Evolutionary conservation across 164 flowering plant species (phyloP), one percentile per base, ranked within the genome.

Genomic region (Malania oleifera): DNA sequence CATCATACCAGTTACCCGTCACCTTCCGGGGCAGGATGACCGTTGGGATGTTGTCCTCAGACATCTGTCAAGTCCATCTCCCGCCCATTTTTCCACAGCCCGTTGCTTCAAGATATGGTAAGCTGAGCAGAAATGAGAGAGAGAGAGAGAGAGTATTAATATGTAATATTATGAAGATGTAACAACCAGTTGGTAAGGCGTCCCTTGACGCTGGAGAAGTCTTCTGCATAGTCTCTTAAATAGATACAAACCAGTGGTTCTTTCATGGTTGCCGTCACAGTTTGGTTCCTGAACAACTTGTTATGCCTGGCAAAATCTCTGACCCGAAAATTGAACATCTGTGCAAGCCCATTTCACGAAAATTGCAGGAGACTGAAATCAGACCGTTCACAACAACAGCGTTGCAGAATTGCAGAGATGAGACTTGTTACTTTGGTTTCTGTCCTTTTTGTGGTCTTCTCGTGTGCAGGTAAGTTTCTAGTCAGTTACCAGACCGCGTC

Each of bases 61-160:
- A n/a, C n/a, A n/a, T n/a, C n/a, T n/a, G n/a, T n/a, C n/a, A n/a
- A 27, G 7, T 65, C 35, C 65, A 59, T 67, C 57, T 64, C 75
- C 59, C 49, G 20, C 55, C 61, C 54, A 38, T 41, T 43, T 45
- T 59, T 57, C 51, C 18, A 35, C 44, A 69, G 61, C 43, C 63
- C 44, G 49, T 81, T 80, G 85, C 84, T 81, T 84, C 67, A 81
- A 81, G 81, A 64, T 52, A 60, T 63, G 69, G 79, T 65, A 76
- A 80, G 40, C 45, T 13, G 10, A 60, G 23, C 29, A 13, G 19
- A 24, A 28, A 40, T 38, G 35, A 61, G 25, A 23, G 35, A 28
- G 22, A 9, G 7, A 23, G 7, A 40, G 13, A 20, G 17, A 45
- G 55, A 39, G 43, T n/a, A 54, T 41, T 50, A 60, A 65, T 1